Evolutionary conservation across 2,329 filamentous ascomycete genomes (phyloP), one percentile per base, ranked within the genome.

Genomic region (Fusarium multiceps): DNA sequence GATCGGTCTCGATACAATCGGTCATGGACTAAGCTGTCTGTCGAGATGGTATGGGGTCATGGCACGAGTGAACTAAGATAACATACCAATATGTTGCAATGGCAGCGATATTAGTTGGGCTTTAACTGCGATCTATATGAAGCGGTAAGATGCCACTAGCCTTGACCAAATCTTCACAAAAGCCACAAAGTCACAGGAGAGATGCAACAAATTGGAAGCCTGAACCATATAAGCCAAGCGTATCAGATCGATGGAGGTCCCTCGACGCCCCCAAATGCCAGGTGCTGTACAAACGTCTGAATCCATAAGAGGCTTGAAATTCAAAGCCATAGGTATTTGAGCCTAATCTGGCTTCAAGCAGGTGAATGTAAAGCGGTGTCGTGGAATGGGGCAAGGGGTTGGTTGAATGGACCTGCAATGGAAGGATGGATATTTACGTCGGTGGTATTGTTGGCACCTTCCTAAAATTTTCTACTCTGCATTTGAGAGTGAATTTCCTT

Each of bases 361-460:
- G 14, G n/a, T 10, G 18, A 37, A 30, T 18, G 37, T 63, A 55
- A 45, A 69, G 66, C 62, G 66, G 62, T 70, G 62, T 68, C 57
- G 41, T 63, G 53, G 41, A 55, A 70, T 59, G 37, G 55, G 54
- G 45, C 32, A 46, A 46, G 46, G 40, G 48, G 32, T 54, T 55
- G 11, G 11, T 28, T 28, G 37, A 57, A 37, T 43, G 41, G 32
- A 49, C 30, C 27, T 53, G 51, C 21, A 40, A 23, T 28, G n/a
- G 34, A n/a, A 37, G 16, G 34, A 37, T 11, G 34, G 16, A 55
- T 55, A 50, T n/a, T 41, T 59, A 32, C 18, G 32, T 34, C 13
- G 46, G 57, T 16, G 21, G 32, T 27, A 40, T 40, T 23, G 40
- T 27, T 51, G 16, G 45, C 27, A 32, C n/a, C 20, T 16, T 63